Conservation (phyloP, 2,329 filamentous ascomycete species). For the Ramularia collo-cygni region DNA sequence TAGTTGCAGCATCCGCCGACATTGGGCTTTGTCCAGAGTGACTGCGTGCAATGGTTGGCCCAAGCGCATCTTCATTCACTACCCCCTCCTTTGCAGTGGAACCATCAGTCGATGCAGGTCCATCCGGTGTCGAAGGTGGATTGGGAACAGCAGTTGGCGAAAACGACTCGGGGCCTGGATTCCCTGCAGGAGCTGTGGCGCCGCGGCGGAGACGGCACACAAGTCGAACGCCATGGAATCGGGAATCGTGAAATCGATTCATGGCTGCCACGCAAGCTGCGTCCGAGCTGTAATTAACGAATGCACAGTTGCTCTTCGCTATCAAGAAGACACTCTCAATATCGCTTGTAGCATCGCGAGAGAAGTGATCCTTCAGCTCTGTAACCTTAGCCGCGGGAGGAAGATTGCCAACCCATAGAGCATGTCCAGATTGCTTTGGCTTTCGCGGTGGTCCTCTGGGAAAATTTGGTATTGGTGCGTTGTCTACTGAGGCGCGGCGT, state of each 20-base stretch:
- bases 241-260: constrained; percentile 80
- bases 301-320: constrained; percentile 94
- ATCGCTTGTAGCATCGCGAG: constrained; percentile 63
- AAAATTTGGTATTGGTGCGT: constrained; percentile 27
- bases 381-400: constrained; percentile 76
- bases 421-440: constrained; percentile 68
- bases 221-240: constrained; percentile 76
- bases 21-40: constrained; percentile 9
- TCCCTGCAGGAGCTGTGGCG: constrained; percentile 15
- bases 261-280: constrained; percentile 68
- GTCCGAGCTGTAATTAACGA: constrained; percentile 89
- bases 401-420: constrained; percentile 92
- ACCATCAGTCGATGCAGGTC: background rate
- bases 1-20: constrained; percentile 5
- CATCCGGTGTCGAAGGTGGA: background rate
- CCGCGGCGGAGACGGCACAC: constrained; percentile 70
- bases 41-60: constrained; percentile 21
- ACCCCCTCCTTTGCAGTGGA: background rate
- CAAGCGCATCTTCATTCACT: constrained; percentile 5
- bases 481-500: constrained; percentile 17
- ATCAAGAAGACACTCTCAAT: constrained; percentile 90
- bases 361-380: constrained; percentile 85
- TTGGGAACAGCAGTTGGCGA: background rate
- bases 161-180: constrained; percentile 9
- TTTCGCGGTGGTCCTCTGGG: constrained; percentile 60